phyloP scores from a whole-genome alignment of 768 basidiomycete genomes.

The Chalciporus sphaerocephalus region DNA sequence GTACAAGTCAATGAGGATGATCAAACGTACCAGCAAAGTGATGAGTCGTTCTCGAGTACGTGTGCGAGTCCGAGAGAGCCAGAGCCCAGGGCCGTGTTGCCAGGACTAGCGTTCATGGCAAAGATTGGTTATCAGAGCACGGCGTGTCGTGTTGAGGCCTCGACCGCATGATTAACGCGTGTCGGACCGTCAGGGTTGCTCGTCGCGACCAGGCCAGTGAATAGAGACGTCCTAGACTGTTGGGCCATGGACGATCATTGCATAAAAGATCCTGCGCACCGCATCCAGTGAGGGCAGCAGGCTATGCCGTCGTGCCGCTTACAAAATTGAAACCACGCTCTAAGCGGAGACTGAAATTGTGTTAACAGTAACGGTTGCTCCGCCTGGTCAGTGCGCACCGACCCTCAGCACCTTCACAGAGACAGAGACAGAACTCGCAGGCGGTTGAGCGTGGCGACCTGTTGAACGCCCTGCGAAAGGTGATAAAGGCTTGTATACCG shows the following conservation, averaged over 20 bases:
- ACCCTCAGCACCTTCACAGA: slow-evolving; percentile 38
- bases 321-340: slow-evolving; percentile 20
- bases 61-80: background rate
- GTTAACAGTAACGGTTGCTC: slow-evolving; percentile 22
- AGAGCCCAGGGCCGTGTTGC: background rate
- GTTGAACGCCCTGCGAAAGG: slow-evolving; percentile 35
- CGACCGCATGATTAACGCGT: background rate
- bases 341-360: slow-evolving; percentile 25
- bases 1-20: slow-evolving; percentile 5
- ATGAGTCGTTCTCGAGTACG: background rate
- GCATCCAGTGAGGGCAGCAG: slow-evolving; percentile 15
- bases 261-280: slow-evolving; percentile 20
- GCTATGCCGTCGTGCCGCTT: slow-evolving; percentile 27
- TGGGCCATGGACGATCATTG: slow-evolving; percentile 21
- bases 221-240: slow-evolving; percentile 3
- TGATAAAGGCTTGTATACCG: slow-evolving; percentile 38
- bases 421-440: slow-evolving; percentile 38
- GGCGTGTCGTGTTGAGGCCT: background rate
- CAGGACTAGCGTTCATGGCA: slow-evolving; percentile 3
- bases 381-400: slow-evolving; percentile 32
- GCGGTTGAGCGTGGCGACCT: slow-evolving; percentile 34
- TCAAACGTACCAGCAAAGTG: slow-evolving; percentile 7
- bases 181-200: background rate
- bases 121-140: background rate
- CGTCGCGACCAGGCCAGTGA: background rate